Evolutionary conservation across 208 protist species (phyloP), one percentile per base, ranked within the genome.

Genomic region (Trypanosoma caninum): DNA sequence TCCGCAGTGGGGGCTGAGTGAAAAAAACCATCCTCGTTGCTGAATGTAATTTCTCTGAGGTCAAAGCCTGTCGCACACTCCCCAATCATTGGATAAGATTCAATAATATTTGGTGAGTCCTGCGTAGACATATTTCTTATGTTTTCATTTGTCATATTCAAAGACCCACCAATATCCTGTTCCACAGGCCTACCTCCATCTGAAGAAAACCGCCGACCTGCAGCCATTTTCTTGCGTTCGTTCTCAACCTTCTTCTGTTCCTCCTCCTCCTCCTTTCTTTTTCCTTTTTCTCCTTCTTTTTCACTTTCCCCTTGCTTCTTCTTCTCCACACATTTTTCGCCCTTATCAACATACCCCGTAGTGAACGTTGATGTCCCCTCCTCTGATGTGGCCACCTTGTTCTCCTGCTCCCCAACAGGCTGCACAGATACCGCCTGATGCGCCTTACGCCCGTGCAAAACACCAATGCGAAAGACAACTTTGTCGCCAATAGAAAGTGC

Each of bases 391-490:
- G 44, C 20, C 18, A 22, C 34, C 27, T 35, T 38, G 0, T 55
- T 51, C 23, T 46, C 34, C 33, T 16, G 38, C 18, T 63, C 33
- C 18, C 1, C 5, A n/a, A 7, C 20, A 34, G 11, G 57, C 53
- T 76, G 59, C 31, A 87, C 76, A 31, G 76, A 68, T n/a, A 81
- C 65, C 9, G 80, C 80, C 47, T 83, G 80, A 44, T 74, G 61
- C 3, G 59, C 72, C 28, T 69, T 47, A 48, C 78, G 71, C n/a
- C 76, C 73, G 25, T 69, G 67, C 22, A 82, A 57, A 55, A 74
- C 70, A 40, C 76, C 74, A 23, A 83, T 60, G n/a, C 63, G 59
- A 58, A 88, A 88, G 56, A 70, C 67, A 30, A 88, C 77, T 7
- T 72, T 67, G 34, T 70, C 76, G 40, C 81, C 77, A 20, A 84